A percentile compares a stretch with the other conserved stretches of the same genome.
phyloP scores from a whole-genome alignment of 2,329 filamentous ascomycete species.

The Cordyceps tenuipes region DNA sequence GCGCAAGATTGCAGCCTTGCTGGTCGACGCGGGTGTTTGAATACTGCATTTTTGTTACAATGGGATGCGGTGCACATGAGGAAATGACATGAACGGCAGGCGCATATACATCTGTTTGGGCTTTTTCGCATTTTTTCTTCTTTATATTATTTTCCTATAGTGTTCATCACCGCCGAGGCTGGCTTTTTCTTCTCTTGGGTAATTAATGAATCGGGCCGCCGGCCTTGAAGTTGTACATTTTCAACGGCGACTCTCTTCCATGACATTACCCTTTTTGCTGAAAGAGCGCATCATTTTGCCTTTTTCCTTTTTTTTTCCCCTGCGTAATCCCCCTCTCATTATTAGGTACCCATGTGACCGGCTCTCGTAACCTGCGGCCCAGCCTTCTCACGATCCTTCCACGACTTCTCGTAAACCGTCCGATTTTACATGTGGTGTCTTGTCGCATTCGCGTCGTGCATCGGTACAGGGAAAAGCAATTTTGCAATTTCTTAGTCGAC shows the following conservation, averaged over 20 bases:
- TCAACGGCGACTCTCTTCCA: not conserved
- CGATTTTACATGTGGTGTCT: too few species aligned
- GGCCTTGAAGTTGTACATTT: not conserved
- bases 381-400: too few species aligned
- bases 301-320: too few species aligned
- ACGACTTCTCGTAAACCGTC: too few species aligned
- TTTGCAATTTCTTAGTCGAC: conserved; percentile 63
- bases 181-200: not conserved
- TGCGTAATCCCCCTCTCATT: not conserved
- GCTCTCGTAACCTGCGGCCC: too few species aligned
- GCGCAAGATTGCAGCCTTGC: conserved; percentile 50
- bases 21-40: conserved; percentile 26
- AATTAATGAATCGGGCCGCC: not conserved
- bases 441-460: too few species aligned
- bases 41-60: not conserved
- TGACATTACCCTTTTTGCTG: not conserved
- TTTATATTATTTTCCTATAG: not conserved
- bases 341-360: not conserved
- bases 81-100: conserved; percentile 4
- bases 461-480: too few species aligned
- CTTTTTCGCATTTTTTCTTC: conserved; percentile 9
- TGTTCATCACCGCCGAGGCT: not conserved
- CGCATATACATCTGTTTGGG: conserved; percentile 15
- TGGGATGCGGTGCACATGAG: conserved; percentile 4
- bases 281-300: not conserved